Conservation (phyloP, 306 rosid genomes). For the Lathyrus oleraceus region DNA sequence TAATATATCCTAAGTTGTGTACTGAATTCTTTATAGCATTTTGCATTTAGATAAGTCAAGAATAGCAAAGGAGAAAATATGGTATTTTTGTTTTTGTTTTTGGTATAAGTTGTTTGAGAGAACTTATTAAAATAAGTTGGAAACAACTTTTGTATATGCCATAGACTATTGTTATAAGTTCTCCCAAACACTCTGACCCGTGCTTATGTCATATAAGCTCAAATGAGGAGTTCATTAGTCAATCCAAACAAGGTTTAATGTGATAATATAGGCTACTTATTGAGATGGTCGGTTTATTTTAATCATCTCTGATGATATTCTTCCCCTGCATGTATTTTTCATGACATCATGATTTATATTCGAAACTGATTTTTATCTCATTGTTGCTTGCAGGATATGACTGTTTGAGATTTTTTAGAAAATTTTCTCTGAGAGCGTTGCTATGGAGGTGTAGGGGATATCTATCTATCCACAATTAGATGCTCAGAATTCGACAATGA, state of each 20-base stretch:
- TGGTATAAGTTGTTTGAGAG: neutral
- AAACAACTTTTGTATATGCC: neutral
- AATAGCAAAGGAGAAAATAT: neutral
- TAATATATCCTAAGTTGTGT: conserved; percentile 8
- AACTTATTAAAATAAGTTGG: neutral
- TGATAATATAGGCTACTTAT: conserved; percentile 7
- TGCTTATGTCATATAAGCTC: neutral
- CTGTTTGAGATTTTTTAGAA: conserved; percentile 16
- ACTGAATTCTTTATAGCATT: conserved; percentile 20
- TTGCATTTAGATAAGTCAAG: conserved; percentile 15
- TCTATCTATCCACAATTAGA: conserved; percentile 4
- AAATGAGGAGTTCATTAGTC: neutral
- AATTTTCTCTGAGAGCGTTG: conserved; percentile 34
- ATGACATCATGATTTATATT: conserved; percentile 9
- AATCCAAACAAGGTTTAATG: neutral
- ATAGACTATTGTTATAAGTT: neutral
- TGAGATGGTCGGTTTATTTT: conserved; percentile 9
- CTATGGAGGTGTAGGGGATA: conserved; percentile 39
- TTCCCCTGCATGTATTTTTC: conserved; percentile 29
- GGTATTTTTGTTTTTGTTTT: neutral
- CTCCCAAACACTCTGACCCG: neutral
- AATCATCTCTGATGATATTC: conserved; percentile 14
- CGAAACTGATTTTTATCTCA: conserved; percentile 2
- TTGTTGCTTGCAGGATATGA: conserved; percentile 28
- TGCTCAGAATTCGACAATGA: conserved; percentile 63